These are phyloP conservation scores for Pythium dissotocum DNA, from an alignment of 352 stramenopile species.

Conservation along the genomic window DNA sequence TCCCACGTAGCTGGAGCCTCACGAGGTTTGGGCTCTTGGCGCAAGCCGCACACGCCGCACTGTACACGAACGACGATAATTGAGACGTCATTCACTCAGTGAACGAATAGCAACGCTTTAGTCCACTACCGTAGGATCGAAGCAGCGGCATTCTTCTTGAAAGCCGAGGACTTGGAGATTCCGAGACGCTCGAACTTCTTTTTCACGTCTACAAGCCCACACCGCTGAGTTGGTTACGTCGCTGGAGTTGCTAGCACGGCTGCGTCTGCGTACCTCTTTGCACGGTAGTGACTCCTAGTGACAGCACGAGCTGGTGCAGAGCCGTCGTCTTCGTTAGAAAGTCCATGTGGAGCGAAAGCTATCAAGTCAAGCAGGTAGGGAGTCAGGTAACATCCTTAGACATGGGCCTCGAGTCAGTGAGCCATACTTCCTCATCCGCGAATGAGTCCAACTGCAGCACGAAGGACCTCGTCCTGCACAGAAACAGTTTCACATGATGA, in stretches of 20 bases:
- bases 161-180: slow-evolving; percentile 44
- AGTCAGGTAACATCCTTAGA: not conserved
- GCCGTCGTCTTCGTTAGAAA: slow-evolving; percentile 41
- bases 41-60: slow-evolving; percentile 12
- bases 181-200: slow-evolving; percentile 67
- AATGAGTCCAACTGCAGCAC: slow-evolving; percentile 56
- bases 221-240: not conserved
- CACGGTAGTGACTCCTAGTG: slow-evolving; percentile 46
- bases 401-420: slow-evolving; percentile 6
- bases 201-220: slow-evolving; percentile 38
- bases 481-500: not conserved
- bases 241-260: not conserved
- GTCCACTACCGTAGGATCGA: slow-evolving; percentile 34
- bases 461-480: slow-evolving; percentile 22
- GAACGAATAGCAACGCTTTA: not conserved
- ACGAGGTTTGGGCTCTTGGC: slow-evolving; percentile 15
- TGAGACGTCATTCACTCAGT: not conserved
- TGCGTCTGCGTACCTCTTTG: slow-evolving; percentile 38
- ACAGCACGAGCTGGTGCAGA: slow-evolving; percentile 46
- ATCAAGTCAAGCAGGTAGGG: not conserved
- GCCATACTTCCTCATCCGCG: slow-evolving; percentile 55
- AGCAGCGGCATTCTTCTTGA: slow-evolving; percentile 37
- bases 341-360: slow-evolving; percentile 54
- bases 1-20: slow-evolving; percentile 19
- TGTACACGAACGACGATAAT: not conserved